A percentile compares a stretch with the other conserved stretches of the same genome.
phyloP scores from a whole-genome alignment of 164 flowering plant genomes.

The Warburgia ugandensis region DNA sequence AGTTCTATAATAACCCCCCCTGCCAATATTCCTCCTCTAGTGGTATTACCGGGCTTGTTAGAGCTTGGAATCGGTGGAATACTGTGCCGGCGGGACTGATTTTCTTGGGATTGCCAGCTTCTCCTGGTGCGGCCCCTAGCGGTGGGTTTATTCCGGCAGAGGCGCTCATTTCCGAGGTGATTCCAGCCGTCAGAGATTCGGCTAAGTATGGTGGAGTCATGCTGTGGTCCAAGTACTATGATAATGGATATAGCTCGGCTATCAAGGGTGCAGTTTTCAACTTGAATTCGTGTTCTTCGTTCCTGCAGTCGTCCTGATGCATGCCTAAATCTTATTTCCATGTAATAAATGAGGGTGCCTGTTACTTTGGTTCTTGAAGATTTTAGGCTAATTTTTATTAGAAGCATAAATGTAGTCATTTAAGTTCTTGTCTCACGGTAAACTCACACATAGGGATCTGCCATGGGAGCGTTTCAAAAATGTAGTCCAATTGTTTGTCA shows the following conservation, averaged over 20 bases:
- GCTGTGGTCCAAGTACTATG: constrained; percentile 20
- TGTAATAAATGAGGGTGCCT: too few species aligned
- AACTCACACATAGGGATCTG: too few species aligned
- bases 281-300: too few species aligned
- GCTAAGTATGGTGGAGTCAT: constrained; percentile 28
- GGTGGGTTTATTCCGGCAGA: constrained; percentile 18
- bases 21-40: constrained; percentile 6
- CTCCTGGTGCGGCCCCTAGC: constrained; percentile 12
- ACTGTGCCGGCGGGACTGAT: constrained; percentile 7
- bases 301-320: too few species aligned
- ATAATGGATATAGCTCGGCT: constrained; percentile 14
- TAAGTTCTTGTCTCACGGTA: too few species aligned
- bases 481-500: too few species aligned
- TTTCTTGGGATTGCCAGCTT: constrained; percentile 21
- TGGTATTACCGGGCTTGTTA: neutral
- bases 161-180: constrained; percentile 14
- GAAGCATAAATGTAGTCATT: too few species aligned
- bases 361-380: too few species aligned
- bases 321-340: too few species aligned
- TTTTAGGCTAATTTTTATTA: too few species aligned
- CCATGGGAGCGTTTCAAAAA: too few species aligned
- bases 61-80: constrained; percentile 21
- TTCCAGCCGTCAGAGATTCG: constrained; percentile 16
- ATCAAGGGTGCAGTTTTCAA: constrained; percentile 14
- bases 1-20: constrained; percentile 19